Percentiles rank a stretch among this genome's conserved stretches.
phyloP scores from a whole-genome alignment of 1,284 basidiomycete genomes.

The Xerocomus tenax region DNA sequence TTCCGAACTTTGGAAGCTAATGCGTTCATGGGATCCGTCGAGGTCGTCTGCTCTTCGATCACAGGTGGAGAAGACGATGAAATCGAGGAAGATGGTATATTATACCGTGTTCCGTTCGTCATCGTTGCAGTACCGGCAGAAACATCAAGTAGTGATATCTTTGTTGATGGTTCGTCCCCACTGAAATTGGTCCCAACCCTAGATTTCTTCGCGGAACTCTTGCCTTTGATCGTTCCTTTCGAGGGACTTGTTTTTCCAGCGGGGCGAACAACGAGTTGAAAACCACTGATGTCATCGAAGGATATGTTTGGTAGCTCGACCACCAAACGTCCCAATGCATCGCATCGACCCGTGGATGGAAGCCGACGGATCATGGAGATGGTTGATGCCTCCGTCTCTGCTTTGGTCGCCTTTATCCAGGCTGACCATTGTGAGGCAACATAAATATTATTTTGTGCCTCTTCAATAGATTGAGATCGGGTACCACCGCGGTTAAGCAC shows the following conservation, averaged over 20 bases:
- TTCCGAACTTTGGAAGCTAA: background rate
- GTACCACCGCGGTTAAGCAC: background rate
- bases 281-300: background rate
- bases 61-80: too few species aligned
- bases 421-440: constrained; percentile 38
- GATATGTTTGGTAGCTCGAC: constrained; percentile 5
- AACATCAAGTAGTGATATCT: background rate
- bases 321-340: constrained; percentile 8
- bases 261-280: background rate
- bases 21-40: background rate
- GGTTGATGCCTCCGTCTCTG: background rate
- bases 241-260: background rate
- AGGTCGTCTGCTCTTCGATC: background rate
- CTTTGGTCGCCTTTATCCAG: constrained; percentile 10
- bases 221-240: background rate
- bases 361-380: background rate
- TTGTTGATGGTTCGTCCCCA: too few species aligned
- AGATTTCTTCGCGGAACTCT: background rate
- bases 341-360: constrained; percentile 6
- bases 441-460: background rate
- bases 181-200: too few species aligned
- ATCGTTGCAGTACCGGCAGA: background rate
- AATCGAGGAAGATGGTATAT: background rate
- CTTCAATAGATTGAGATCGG: background rate
- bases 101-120: background rate